Evolutionary conservation across 257 asterid genomes (phyloP).

Genomic region (Linderniella brevidens): DNA sequence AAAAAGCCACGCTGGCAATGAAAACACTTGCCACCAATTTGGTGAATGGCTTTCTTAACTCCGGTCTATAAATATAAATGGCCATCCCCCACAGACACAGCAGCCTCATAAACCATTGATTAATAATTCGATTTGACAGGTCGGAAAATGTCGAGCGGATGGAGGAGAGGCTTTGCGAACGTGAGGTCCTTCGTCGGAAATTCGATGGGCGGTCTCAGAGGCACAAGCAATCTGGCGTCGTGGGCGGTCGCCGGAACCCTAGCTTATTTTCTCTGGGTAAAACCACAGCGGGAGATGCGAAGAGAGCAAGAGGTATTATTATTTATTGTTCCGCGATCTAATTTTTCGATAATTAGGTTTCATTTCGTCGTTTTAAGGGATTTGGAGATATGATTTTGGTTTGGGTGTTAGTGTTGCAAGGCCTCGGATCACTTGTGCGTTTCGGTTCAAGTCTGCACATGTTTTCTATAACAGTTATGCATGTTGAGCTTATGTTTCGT

Average conservation of each 20-base stretch:
- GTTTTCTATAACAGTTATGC: too few species aligned
- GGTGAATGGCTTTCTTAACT: too few species aligned
- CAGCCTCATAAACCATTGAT: too few species aligned
- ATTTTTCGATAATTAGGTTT: not conserved
- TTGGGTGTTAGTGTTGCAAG: too few species aligned
- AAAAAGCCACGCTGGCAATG: too few species aligned
- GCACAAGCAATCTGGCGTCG: slow-evolving; percentile 69
- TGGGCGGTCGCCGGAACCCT: slow-evolving; percentile 97
- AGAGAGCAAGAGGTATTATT: slow-evolving; percentile 55
- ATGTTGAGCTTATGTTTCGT: too few species aligned
- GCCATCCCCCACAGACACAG: too few species aligned
- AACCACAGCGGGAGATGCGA: slow-evolving; percentile 75
- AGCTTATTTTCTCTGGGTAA: slow-evolving; percentile 87
- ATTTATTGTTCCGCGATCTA: not conserved
- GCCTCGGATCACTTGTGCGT: too few species aligned
- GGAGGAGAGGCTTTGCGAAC: slow-evolving; percentile 54
- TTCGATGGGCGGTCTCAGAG: slow-evolving; percentile 79
- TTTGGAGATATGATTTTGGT: not conserved
- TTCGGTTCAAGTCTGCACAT: too few species aligned
- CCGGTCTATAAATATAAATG: too few species aligned
- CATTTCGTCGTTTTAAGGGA: not conserved
- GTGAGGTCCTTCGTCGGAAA: slow-evolving; percentile 61
- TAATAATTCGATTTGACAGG: too few species aligned
- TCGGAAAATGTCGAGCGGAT: slow-evolving; percentile 28
- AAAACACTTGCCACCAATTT: too few species aligned